Evolutionary conservation across 805 yeast species (phyloP), one percentile per base, ranked within the genome.

Genomic region (Saturnispora zaruensis): DNA sequence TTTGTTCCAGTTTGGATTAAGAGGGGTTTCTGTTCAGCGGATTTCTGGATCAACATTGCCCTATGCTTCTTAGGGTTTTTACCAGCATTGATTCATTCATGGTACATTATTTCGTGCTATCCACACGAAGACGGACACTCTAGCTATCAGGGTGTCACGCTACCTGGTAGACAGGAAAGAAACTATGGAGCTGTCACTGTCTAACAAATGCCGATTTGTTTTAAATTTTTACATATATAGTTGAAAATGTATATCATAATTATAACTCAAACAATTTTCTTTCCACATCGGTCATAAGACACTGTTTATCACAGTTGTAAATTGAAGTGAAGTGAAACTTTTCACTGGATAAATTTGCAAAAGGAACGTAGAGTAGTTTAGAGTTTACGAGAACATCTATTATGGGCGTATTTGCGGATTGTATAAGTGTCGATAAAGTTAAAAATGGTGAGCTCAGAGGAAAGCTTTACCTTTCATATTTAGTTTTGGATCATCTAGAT

Each of bases 51-150:
- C 53, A 84, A 84, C 61, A 70, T 84, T 44, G 79, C 84, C 6
- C 73, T 87, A 28, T 83, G 88, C 64, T 59, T 78, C 50, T 70
- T 87, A 41, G 93, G 95, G 1, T 81, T 74, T 62, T 60, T 87
- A 49, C 95, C 95, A 0, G 95, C 93, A 9, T 73, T 86, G 34
- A 65, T 87, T 53, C 95, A 87, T 60, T 70, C 83, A 38, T 82
- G 87, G 78, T 87, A 85, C 65, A 82, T 87, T 59, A 85, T 87
- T 50, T 79, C 87, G 49, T 72, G 77, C 57, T 84, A 84, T 61
- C 95, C 95, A 8, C 60, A 65, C 23, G 50, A 44, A 6, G 67
- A 66, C n/a, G 46, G 59, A 5, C 44, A 51, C 4, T 53, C 64
- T 5, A 51, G 55, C 1, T 64, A 63, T 50, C 48, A 48, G 3